Evolutionary conservation across 805 yeast species (phyloP).

Genomic region (Clavispora vitiphila): DNA sequence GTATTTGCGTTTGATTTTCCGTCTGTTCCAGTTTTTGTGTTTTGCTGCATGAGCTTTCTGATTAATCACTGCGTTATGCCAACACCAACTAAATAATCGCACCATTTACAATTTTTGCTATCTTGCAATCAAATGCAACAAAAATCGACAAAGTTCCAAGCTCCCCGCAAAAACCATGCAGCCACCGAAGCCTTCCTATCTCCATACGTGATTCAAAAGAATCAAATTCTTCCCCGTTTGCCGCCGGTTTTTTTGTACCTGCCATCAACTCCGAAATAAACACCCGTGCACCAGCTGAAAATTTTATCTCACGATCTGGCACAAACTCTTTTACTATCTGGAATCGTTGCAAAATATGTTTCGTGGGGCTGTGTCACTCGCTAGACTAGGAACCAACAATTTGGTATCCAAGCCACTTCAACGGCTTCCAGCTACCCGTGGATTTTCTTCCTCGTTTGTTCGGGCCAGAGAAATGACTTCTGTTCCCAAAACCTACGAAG

Average conservation of each 20-base stretch:
- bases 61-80: too few species aligned
- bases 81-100: too few species aligned
- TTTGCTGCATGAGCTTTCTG: too few species aligned
- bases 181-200: too few species aligned
- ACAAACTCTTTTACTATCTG: background rate
- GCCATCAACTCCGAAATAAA: background rate
- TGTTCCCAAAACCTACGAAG: conserved; percentile 52
- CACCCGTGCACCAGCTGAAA: background rate
- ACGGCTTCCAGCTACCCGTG: background rate
- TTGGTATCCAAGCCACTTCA: background rate
- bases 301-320: background rate
- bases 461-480: background rate
- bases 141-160: background rate
- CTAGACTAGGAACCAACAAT: background rate
- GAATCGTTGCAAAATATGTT: conserved; percentile 1
- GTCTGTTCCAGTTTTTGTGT: too few species aligned
- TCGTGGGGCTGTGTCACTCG: conserved; percentile 3
- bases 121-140: background rate
- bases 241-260: too few species aligned
- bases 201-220: too few species aligned
- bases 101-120: background rate
- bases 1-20: too few species aligned
- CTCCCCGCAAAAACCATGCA: too few species aligned
- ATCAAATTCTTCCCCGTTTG: too few species aligned
- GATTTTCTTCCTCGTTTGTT: background rate